Conservation (phyloP, 2,329 filamentous ascomycete species). For the Aspergillus sp. region DNA sequence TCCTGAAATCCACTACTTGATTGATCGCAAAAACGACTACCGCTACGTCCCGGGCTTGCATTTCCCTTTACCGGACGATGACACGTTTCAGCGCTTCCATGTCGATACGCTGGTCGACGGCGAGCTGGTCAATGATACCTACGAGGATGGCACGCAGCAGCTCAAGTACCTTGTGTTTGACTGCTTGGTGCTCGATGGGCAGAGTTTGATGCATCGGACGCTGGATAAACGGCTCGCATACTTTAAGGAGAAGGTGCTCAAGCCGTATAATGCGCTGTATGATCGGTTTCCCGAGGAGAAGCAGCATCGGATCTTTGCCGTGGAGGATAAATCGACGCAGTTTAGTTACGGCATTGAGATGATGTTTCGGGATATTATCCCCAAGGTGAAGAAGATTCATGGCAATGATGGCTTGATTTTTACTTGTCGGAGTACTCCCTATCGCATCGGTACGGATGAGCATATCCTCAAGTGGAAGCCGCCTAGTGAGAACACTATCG, state of each 20-base stretch:
- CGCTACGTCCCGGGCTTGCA: conserved; percentile 80
- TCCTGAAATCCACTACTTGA: conserved; percentile 80
- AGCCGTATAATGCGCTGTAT: conserved; percentile 72
- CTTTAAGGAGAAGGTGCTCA: conserved; percentile 76
- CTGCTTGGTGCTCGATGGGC: conserved; percentile 78
- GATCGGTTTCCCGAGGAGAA: conserved; percentile 74
- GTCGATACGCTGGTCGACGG: conserved; percentile 83
- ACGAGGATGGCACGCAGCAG: conserved; percentile 66
- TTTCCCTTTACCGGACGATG: conserved; percentile 71
- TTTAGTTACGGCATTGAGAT: conserved; percentile 83
- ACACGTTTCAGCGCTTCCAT: conserved; percentile 67
- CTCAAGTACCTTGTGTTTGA: conserved; percentile 92
- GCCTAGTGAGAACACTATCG: conserved; percentile 89
- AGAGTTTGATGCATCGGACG: conserved; percentile 73
- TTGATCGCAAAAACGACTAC: conserved; percentile 98
- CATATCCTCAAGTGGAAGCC: conserved; percentile 99
- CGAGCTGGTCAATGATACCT: conserved; percentile 85
- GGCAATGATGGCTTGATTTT: conserved; percentile 98
- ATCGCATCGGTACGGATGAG: conserved; percentile 85
- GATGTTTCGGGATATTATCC: conserved; percentile 88
- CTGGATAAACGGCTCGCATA: conserved; percentile 88
- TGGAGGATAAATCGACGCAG: conserved; percentile 88
- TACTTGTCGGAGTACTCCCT: conserved; percentile 85
- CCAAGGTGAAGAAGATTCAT: conserved; percentile 70
- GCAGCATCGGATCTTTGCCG: conserved; percentile 71